Evolutionary conservation across 129 eudicot species (phyloP), one percentile per base, ranked within the genome.

Genomic region (Saussurea involucrata): DNA sequence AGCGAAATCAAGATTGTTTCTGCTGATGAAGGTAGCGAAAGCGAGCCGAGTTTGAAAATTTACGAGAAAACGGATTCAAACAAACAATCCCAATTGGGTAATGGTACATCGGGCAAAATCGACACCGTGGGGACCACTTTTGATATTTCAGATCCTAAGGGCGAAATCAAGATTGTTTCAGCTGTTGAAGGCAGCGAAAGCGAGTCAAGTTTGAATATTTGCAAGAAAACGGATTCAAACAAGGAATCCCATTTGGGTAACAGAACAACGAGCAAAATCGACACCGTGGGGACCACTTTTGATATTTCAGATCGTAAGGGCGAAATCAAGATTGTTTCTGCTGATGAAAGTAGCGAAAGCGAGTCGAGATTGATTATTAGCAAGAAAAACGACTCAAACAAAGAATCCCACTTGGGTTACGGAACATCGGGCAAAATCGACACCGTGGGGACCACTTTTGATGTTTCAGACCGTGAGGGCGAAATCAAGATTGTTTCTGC

Each of bases 31-130:
- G 69, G 29, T 13, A 28, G 25, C 57, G 37, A 55, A 31, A 58
- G n/a, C 11, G 79, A 72, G 37, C n/a, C 78, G 69, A 58, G 80
- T 20, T 57, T 68, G 76, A 22, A 69, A n/a, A 20, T 66, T 17
- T 49, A 82, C 32, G 3, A 7, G 71, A 58, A 33, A 3, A 32
- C 49, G 5, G 32, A 11, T 22, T 0, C 32, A 25, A 66, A 75
- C 36, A 67, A 53, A 17, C 46, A 9, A 49, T 40, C 42, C 22
- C 24, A 67, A 66, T 46, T 55, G 1, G 27, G 55, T 32, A 40
- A 63, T 66, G 53, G 65, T 32, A 27, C 33, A 2, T 40, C 15
- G 1, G 34, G 13, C 25, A 34, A 76, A 60, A 74, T 15, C n/a
- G 25, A 34, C 58, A 66, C 34, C 58, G 6, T 46, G 20, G 58